These are phyloP conservation scores for Solanum pimpinellifolium DNA, from an alignment of 257 asterid genomes.

Conservation along the genomic window DNA sequence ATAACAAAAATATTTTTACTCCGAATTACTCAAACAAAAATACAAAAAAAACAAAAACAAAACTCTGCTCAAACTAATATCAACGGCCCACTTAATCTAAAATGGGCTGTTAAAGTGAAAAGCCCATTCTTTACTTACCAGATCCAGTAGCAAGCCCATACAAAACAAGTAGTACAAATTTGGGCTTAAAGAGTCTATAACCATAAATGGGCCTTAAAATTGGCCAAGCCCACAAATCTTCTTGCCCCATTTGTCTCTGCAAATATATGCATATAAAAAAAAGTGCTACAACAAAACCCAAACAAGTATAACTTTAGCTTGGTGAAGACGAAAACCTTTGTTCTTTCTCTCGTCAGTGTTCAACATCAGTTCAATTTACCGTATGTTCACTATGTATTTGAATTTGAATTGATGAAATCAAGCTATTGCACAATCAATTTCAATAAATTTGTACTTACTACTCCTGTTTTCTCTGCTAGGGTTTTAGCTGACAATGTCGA, in stretches of 20 bases:
- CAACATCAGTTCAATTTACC: neutral
- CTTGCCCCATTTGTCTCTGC: neutral
- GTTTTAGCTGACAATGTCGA: conserved; percentile 13
- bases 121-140: neutral
- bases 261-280: neutral
- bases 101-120: neutral
- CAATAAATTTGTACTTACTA: neutral
- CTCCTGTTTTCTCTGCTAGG: conserved; percentile 4
- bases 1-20: neutral
- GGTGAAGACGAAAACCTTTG: conserved; percentile 1
- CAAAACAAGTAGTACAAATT: neutral
- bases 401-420: neutral
- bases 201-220: neutral
- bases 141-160: neutral
- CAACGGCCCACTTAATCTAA: neutral
- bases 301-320: neutral
- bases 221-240: neutral
- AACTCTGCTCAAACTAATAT: neutral
- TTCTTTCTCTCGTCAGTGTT: neutral
- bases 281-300: neutral
- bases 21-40: neutral
- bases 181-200: neutral
- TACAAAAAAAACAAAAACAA: no score
- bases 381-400: neutral
- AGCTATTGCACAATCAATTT: neutral